phyloP scores from a whole-genome alignment of 345 rosid species.

The Eutrema yunnanense region DNA sequence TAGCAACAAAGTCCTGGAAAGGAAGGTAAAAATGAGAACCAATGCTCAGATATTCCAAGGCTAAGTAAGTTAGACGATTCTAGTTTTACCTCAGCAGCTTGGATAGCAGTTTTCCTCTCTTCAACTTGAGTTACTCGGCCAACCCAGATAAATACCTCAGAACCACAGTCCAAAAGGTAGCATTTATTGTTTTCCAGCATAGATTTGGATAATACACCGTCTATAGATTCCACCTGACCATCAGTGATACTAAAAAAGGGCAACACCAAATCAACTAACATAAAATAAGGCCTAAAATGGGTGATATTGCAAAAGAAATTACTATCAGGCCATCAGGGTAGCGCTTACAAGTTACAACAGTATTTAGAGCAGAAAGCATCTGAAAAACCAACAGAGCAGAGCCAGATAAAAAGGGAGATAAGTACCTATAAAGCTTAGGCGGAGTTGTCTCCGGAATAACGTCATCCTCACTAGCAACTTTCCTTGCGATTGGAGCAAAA shows the following conservation, averaged over 20 bases:
- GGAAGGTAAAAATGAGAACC: conserved; percentile 25
- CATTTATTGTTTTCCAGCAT: conserved; percentile 80
- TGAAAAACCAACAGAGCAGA: conserved; percentile 16
- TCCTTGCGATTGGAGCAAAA: conserved; percentile 78
- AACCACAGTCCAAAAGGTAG: conserved; percentile 77
- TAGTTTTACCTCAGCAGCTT: conserved; percentile 75
- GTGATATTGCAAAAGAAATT: background rate
- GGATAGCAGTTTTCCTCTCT: conserved; percentile 86
- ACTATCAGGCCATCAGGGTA: background rate
- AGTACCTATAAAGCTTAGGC: conserved; percentile 71
- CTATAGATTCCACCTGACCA: conserved; percentile 54
- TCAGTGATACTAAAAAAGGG: conserved; percentile 46
- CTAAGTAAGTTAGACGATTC: conserved; percentile 4
- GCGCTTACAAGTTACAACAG: background rate
- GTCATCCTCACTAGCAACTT: conserved; percentile 77
- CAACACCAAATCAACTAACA: background rate
- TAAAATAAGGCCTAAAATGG: background rate
- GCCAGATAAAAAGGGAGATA: background rate
- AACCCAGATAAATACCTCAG: conserved; percentile 94
- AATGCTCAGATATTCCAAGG: background rate
- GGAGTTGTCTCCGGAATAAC: conserved; percentile 60
- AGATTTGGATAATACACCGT: conserved; percentile 71
- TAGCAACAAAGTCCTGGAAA: conserved; percentile 67
- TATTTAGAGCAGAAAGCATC: background rate
- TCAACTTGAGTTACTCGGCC: conserved; percentile 97